Evolutionary conservation across 495 filamentous ascomycete genomes (phyloP).

Genomic region (Xylaria scruposa): DNA sequence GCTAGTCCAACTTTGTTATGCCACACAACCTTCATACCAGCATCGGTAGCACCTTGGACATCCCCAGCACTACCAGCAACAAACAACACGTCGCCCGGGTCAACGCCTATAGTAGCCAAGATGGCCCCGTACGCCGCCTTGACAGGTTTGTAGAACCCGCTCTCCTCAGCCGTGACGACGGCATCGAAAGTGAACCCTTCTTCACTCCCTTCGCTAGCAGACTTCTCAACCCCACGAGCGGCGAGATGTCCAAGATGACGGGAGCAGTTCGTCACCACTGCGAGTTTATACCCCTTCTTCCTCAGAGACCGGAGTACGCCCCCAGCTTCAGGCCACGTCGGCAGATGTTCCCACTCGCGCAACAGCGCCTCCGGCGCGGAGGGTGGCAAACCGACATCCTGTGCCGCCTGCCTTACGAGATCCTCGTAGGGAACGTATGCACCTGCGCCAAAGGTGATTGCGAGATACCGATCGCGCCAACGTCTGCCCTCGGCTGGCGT

Average conservation of each 20-base stretch:
- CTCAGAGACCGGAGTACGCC: slow-evolving; percentile 32
- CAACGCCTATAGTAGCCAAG: slow-evolving; percentile 29
- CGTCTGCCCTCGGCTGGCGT: slow-evolving; percentile 24
- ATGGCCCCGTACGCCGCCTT: slow-evolving; percentile 38
- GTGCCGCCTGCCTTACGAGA: slow-evolving; percentile 38
- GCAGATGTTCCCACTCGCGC: slow-evolving; percentile 36
- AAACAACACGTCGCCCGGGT: slow-evolving; percentile 41
- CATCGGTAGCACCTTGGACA: slow-evolving; percentile 41
- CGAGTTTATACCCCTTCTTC: slow-evolving; percentile 36
- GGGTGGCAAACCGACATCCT: slow-evolving; percentile 35
- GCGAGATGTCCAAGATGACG: slow-evolving; percentile 37
- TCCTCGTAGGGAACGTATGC: slow-evolving; percentile 42
- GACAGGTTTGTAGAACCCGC: slow-evolving; percentile 43
- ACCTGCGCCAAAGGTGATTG: slow-evolving; percentile 40
- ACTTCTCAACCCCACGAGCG: slow-evolving; percentile 25
- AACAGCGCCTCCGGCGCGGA: slow-evolving; percentile 35
- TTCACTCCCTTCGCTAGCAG: slow-evolving; percentile 7
- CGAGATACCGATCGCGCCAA: slow-evolving; percentile 42
- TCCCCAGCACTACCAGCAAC: slow-evolving; percentile 47
- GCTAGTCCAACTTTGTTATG: slow-evolving; percentile 42
- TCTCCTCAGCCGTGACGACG: slow-evolving; percentile 44
- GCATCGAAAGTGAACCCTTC: slow-evolving; percentile 35
- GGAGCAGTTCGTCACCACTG: slow-evolving; percentile 45
- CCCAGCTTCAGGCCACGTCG: slow-evolving; percentile 40
- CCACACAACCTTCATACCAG: slow-evolving; percentile 48